phyloP scores from a whole-genome alignment of 2,329 filamentous ascomycete genomes.

The Esteya vermicola region DNA sequence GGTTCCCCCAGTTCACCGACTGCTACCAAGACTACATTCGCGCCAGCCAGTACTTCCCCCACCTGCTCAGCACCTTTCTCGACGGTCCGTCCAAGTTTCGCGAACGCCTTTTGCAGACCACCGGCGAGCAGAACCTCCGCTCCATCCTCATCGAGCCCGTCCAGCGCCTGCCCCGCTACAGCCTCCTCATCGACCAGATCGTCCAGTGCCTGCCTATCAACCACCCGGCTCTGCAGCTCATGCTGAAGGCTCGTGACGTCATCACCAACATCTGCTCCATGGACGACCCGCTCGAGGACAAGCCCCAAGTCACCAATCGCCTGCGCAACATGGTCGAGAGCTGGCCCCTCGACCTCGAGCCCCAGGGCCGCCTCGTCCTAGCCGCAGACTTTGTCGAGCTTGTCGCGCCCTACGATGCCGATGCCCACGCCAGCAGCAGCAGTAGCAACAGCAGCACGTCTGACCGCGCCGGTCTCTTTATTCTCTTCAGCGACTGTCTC shows the following conservation, averaged over 20 bases:
- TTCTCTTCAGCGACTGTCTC: conserved; percentile 74
- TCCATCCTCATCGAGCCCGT: conserved; percentile 94
- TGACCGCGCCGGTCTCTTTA: conserved; percentile 52
- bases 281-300: conserved; percentile 56
- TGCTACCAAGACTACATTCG: conserved; percentile 90
- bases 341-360: conserved; percentile 61
- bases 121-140: conserved; percentile 79
- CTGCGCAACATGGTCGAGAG: conserved; percentile 62
- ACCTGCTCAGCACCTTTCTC: conserved; percentile 64
- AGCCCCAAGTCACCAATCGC: conserved; percentile 58
- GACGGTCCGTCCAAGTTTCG: conserved; percentile 73
- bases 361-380: conserved; percentile 64
- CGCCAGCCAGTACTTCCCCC: conserved; percentile 75
- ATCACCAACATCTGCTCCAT: conserved; percentile 95
- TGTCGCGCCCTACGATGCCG: conserved; percentile 48
- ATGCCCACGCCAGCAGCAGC: conserved; percentile 28
- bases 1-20: conserved; percentile 84
- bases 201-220: conserved; percentile 70
- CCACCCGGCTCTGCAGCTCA: conserved; percentile 67
- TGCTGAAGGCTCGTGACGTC: conserved; percentile 82
- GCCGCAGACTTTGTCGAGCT: conserved; percentile 71
- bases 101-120: conserved; percentile 62
- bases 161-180: conserved; percentile 86
- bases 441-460: conserved; percentile 29
- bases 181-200: conserved; percentile 91